These are phyloP conservation scores for Hypoxylon lienhwacheense DNA, from an alignment of 495 filamentous ascomycete species.

Conservation along the genomic window DNA sequence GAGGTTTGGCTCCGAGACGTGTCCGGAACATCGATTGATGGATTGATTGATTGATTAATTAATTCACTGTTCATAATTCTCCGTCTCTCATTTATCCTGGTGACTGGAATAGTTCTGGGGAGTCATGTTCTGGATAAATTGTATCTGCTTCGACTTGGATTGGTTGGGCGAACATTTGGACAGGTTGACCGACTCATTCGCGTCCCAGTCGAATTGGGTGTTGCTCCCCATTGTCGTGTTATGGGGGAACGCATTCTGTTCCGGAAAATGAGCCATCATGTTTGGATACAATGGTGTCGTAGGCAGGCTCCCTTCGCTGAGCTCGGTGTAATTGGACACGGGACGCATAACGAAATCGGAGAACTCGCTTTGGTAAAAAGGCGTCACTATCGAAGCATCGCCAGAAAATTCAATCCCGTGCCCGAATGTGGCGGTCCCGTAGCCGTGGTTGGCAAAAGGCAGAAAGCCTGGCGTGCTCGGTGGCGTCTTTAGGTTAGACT, in stretches of 20 bases:
- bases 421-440: slow-evolving; percentile 28
- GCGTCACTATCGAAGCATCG: slow-evolving; percentile 50
- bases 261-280: slow-evolving; percentile 39
- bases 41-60: neutral
- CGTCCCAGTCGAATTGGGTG: slow-evolving; percentile 48
- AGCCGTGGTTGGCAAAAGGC: slow-evolving; percentile 40
- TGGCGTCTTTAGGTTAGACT: slow-evolving; percentile 48
- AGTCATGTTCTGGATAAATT: slow-evolving; percentile 54
- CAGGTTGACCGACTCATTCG: slow-evolving; percentile 46
- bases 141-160: slow-evolving; percentile 47
- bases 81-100: slow-evolving; percentile 20
- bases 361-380: slow-evolving; percentile 50
- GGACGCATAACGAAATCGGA: slow-evolving; percentile 45
- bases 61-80: neutral
- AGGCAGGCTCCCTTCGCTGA: slow-evolving; percentile 42
- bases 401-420: slow-evolving; percentile 39
- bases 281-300: slow-evolving; percentile 48
- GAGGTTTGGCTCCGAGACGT: slow-evolving; percentile 1
- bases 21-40: neutral
- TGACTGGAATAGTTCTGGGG: slow-evolving; percentile 48
- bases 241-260: slow-evolving; percentile 39
- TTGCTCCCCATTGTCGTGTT: slow-evolving; percentile 36
- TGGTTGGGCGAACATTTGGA: slow-evolving; percentile 47
- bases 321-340: slow-evolving; percentile 45
- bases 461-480: slow-evolving; percentile 49